Conservation (phyloP, 129 eudicot species). For the Pseudognaphalium luteoalbum region DNA sequence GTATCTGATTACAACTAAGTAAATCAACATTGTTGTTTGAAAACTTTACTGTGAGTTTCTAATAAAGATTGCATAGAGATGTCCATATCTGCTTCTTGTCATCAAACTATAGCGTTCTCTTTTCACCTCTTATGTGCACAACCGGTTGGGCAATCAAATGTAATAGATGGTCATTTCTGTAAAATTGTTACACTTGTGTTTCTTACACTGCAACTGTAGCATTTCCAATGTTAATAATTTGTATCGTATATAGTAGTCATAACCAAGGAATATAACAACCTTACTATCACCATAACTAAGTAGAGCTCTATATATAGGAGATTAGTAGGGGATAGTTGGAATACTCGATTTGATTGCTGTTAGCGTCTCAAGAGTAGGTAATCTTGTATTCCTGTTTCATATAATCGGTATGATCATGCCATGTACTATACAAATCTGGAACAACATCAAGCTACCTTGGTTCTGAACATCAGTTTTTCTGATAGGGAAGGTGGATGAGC, state of each 20-base stretch:
- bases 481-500: conserved; percentile 90
- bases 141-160: not conserved
- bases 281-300: no score
- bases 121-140: conserved; percentile 4
- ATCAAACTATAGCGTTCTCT: not conserved
- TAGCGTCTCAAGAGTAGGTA: not conserved
- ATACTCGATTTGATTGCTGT: not conserved
- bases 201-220: not conserved
- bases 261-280: not conserved
- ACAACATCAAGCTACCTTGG: not conserved
- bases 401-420: not conserved
- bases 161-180: not conserved
- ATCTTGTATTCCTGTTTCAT: not conserved
- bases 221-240: not conserved
- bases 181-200: not conserved
- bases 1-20: conserved; percentile 6
- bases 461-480: conserved; percentile 46
- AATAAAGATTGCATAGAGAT: not conserved
- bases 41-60: not conserved
- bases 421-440: not conserved
- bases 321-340: conserved; percentile 11
- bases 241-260: not conserved
- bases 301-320: not conserved
- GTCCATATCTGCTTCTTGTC: not conserved
- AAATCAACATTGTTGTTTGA: not conserved